Base-by-base conservation (phyloP, 331 rosid genomes). In the Ulmus americana region DNA sequence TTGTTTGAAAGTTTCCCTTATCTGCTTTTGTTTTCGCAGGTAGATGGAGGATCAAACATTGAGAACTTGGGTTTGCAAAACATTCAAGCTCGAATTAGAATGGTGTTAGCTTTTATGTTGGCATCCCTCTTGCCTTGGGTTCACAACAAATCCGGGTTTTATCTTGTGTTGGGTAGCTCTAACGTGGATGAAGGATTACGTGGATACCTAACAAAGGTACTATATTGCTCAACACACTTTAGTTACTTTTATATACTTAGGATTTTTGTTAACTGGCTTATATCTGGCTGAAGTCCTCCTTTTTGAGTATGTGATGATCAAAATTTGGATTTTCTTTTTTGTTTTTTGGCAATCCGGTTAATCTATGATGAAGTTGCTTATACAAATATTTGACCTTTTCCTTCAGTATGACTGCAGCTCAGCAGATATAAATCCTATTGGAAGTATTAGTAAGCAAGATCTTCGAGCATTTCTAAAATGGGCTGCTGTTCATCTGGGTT, bases 61-160 rank as follows among this genome's bases (percentile, higher is more conserved):
- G 95, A 89, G 78, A 92, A 92, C 78, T 77, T 92, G 70, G 82
- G 95, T 73, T 75, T 92, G 78, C 97, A 92, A 61, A 92, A 92
- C 77, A 92, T 92, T 78, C 98, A 89, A 77, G 95, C 97, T 69
- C 79, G 95, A 77, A 85, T 89, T 22, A 85, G 97, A 70, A 92
- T 92, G 98, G 90, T 92, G 64, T 80, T 92, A 52, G 98, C 98
- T 79, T 92, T 89, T 77, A 92, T 89, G 98, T 72, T 83, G 52
- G 98, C 98, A 0, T 92, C 95, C 48, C 97, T 92, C 50, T 79
- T 89, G 81, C 97, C 98, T 62, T 92, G 97, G 98, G 98, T 92
- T 79, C 97, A 92, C 71, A 79, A 14, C 63, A 89, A 89, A 75
- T 79, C 83, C 55, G 91, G 95, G 61, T 89, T 92, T 86, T 89